phyloP scores from a whole-genome alignment of 2,329 filamentous ascomycete species.

The Passalora sequoiae region DNA sequence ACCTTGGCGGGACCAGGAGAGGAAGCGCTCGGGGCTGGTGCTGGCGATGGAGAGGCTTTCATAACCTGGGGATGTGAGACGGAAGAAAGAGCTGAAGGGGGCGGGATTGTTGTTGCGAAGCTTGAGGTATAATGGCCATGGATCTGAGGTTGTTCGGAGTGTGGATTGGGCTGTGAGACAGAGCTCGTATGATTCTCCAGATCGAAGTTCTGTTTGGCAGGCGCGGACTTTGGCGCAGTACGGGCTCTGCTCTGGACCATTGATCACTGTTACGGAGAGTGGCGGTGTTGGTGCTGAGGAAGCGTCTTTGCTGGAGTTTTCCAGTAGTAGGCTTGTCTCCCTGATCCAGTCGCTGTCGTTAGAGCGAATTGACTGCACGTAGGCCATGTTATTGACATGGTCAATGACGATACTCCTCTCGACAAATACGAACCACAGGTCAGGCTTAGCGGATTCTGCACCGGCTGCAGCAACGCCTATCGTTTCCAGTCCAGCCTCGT shows the following conservation, averaged over 20 bases:
- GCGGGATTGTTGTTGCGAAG: constrained; percentile 70
- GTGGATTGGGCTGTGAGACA: constrained; percentile 73
- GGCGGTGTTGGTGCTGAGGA: background rate
- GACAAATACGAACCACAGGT: constrained; percentile 71
- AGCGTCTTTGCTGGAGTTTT: background rate
- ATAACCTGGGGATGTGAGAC: constrained; percentile 48
- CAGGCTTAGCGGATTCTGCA: constrained; percentile 50
- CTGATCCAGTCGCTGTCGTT: constrained; percentile 34
- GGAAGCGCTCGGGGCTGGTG: constrained; percentile 84
- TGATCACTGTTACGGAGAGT: constrained; percentile 10
- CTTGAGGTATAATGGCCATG: constrained; percentile 67
- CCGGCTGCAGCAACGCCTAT: constrained; percentile 46
- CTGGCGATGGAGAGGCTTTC: constrained; percentile 61
- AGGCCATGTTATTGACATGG: constrained; percentile 56
- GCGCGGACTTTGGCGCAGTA: constrained; percentile 64
- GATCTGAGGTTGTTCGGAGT: constrained; percentile 42
- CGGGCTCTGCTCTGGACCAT: constrained; percentile 24
- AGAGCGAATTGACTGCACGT: constrained; percentile 62
- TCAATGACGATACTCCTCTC: constrained; percentile 74
- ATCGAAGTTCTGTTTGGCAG: constrained; percentile 67
- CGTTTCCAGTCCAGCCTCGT: constrained; percentile 69
- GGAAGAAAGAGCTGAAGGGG: constrained; percentile 78
- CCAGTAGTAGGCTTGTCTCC: background rate
- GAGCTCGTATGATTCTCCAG: constrained; percentile 79
- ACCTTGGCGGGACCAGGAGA: constrained; percentile 60